Base-by-base conservation (phyloP, 2,329 filamentous ascomycete genomes). In the Fusarium pseudocircinatum region DNA sequence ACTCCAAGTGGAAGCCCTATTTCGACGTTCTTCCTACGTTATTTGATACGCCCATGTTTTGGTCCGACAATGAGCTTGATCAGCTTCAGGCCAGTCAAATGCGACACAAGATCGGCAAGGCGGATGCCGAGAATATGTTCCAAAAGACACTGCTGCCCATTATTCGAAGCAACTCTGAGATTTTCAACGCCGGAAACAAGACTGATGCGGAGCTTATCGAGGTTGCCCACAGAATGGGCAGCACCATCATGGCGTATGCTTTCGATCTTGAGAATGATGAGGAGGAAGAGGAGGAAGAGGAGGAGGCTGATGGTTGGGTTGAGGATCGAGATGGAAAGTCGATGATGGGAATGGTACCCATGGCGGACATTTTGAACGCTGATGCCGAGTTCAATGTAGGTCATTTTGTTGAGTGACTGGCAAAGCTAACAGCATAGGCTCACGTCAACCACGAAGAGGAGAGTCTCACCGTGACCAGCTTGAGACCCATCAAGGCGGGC, bases 41-140 rank as follows among this genome's bases (percentile, higher is more conserved):
- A 3, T 97, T 97, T 78, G 90, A 96, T 80, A 97, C 94, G 5
- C 88, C 96, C 73, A 97, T 98, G 93, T 97, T 95, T 83, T 98
- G 95, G 95, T 85, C 88, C 4, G 84, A 87, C 2, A 83, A 85
- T 2, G 94, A 97, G 80, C 85, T 97, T 6, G 83, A 85, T 2
- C 87, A 92, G 77, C 88, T 97, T 14, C 92, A 96, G 82, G 93
- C 92, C 24, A 95, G 93, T 78, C 89, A 93, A 2, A 89, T 96
- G n/a, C 81, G 91, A 7, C 83, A 88, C 69, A 96, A 95, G 80
- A 92, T 97, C 72, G 95, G 94, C 53, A 93, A 90, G 74, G 85
- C 88, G 9, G 86, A 89, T 61, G 94, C 94, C 6, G 91, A 97
- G 67, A 83, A 87, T 46, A 90, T 90, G 80, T 95, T 97, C 78